Percentiles rank a stretch among this genome's conserved stretches.
Conservation (phyloP, 23 red algal species). For the Agarophyton chilense region DNA sequence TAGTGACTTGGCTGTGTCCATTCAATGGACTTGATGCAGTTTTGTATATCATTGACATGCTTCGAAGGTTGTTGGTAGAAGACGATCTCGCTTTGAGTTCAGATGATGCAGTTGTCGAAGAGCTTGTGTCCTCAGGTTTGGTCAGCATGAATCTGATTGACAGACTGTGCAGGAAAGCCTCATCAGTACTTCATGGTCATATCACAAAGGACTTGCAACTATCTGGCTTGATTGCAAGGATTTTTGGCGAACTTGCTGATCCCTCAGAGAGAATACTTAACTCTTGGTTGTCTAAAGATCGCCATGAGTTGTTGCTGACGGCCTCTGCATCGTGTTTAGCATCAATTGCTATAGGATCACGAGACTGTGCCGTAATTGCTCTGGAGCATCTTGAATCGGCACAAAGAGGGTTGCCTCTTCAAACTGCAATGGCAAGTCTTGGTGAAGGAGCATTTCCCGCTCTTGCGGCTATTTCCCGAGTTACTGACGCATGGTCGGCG, state of each 20-base stretch:
- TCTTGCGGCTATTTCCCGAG: conserved; percentile 48
- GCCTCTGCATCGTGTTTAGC: conserved; percentile 54
- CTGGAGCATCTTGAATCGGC: conserved; percentile 38
- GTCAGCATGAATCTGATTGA: conserved; percentile 43
- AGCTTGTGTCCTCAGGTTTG: conserved; percentile 34
- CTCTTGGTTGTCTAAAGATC: conserved; percentile 43
- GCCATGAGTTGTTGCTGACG: conserved; percentile 48
- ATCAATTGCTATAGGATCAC: conserved; percentile 37
- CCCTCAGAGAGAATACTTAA: conserved; percentile 41
- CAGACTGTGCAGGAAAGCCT: conserved; percentile 31
- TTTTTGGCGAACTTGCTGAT: conserved; percentile 42
- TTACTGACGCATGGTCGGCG: conserved; percentile 35
- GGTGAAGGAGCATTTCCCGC: conserved; percentile 48
- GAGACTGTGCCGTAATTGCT: conserved; percentile 23
- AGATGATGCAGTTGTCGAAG: conserved; percentile 32
- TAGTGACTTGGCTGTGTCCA: conserved; percentile 57
- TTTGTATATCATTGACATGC: conserved; percentile 36
- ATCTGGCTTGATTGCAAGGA: conserved; percentile 17
- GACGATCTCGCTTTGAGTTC: conserved; percentile 31
- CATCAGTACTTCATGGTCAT: conserved; percentile 13
- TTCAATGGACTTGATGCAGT: conserved; percentile 53
- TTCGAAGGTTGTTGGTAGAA: conserved; percentile 35
- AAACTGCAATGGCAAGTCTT: conserved; percentile 29
- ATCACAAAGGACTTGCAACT: conserved; percentile 1
- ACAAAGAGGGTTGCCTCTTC: conserved; percentile 36